These are phyloP conservation scores for Monosporascus sp. DNA, from an alignment of 2,329 filamentous ascomycete species.

Conservation along the genomic window DNA sequence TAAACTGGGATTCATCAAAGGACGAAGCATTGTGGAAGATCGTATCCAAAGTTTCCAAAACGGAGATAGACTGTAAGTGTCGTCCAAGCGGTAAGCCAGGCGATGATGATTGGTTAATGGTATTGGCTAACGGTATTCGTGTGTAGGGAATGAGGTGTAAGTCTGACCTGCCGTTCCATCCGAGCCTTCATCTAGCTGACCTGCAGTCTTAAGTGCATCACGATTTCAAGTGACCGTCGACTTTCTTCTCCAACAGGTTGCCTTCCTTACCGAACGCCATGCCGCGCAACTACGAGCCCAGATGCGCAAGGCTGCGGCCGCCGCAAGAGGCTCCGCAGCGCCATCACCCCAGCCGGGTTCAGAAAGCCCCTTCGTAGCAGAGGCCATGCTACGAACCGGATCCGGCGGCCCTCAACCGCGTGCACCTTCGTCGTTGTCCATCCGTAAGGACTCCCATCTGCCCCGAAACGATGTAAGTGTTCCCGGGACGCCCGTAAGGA, in stretches of 20 bases:
- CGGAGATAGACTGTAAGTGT: conserved; percentile 76
- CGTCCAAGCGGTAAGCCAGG: conserved; percentile 1
- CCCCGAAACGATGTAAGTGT: conserved; percentile 41
- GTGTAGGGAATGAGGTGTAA: conserved; percentile 70
- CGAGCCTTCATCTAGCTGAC: conserved; percentile 11
- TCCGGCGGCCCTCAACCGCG: conserved; percentile 40
- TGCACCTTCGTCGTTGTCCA: conserved; percentile 49
- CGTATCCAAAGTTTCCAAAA: conserved; percentile 74
- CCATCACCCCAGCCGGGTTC: conserved; percentile 52
- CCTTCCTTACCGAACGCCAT: conserved; percentile 89
- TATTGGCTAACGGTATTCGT: conserved; percentile 6
- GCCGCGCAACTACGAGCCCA: conserved; percentile 85
- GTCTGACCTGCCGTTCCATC: conserved; percentile 21
- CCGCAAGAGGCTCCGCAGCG: conserved; percentile 49
- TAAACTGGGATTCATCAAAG: conserved; percentile 82
- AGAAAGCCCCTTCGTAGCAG: conserved; percentile 36
- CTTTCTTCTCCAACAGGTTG: conserved; percentile 88
- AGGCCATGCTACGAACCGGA: conserved; percentile 46
- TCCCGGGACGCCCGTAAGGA: conserved; percentile 38
- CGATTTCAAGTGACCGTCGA: conserved; percentile 80
- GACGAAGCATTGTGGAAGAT: conserved; percentile 88
- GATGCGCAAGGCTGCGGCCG: conserved; percentile 68
- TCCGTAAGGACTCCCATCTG: conserved; percentile 53
- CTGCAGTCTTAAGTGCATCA: conserved; percentile 50
- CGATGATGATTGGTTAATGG: neutral